Evolutionary conservation across 2,329 filamentous ascomycete species (phyloP).

Genomic region (Phaeosphaeriaceae sp.): DNA sequence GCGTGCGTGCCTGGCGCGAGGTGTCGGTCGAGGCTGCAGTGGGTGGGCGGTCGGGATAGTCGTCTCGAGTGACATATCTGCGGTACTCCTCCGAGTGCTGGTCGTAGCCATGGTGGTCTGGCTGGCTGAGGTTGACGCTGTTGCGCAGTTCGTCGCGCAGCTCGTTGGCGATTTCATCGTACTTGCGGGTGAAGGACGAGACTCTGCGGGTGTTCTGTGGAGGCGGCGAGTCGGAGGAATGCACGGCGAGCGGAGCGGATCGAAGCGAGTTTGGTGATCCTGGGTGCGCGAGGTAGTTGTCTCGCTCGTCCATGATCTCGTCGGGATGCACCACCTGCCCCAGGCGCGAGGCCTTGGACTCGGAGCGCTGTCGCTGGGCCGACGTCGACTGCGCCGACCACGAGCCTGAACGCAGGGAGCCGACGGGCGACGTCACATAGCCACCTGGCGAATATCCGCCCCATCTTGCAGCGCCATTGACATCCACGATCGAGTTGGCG

Average conservation of each 20-base stretch:
- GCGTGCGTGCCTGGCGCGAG: slow-evolving; percentile 68
- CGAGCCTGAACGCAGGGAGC: slow-evolving; percentile 63
- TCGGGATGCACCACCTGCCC: slow-evolving; percentile 51
- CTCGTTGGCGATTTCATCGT: slow-evolving; percentile 46
- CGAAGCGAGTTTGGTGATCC: slow-evolving; percentile 22
- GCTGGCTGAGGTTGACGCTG: slow-evolving; percentile 20
- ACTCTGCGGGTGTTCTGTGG: slow-evolving; percentile 34
- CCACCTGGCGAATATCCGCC: slow-evolving; percentile 74
- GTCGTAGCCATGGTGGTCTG: slow-evolving; percentile 13
- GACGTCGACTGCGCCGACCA: slow-evolving; percentile 46
- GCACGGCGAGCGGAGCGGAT: slow-evolving; percentile 12
- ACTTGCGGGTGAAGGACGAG: slow-evolving; percentile 46
- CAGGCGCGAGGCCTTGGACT: slow-evolving; percentile 50
- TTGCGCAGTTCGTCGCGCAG: slow-evolving; percentile 41
- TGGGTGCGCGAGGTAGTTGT: slow-evolving; percentile 13
- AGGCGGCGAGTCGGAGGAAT: slow-evolving; percentile 23
- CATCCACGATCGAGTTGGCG: slow-evolving; percentile 70
- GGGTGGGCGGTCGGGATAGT: slow-evolving; percentile 54
- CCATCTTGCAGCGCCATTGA: slow-evolving; percentile 70
- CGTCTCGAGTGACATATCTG: slow-evolving; percentile 20
- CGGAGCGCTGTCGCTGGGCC: slow-evolving; percentile 47
- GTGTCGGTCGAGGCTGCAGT: slow-evolving; percentile 67
- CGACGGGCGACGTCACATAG: slow-evolving; percentile 71
- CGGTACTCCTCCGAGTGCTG: slow-evolving; percentile 11
- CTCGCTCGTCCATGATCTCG: slow-evolving; percentile 24